Evolutionary conservation across 2,329 filamentous ascomycete species (phyloP).

Genomic region (Arthrobotrys entomopaga): DNA sequence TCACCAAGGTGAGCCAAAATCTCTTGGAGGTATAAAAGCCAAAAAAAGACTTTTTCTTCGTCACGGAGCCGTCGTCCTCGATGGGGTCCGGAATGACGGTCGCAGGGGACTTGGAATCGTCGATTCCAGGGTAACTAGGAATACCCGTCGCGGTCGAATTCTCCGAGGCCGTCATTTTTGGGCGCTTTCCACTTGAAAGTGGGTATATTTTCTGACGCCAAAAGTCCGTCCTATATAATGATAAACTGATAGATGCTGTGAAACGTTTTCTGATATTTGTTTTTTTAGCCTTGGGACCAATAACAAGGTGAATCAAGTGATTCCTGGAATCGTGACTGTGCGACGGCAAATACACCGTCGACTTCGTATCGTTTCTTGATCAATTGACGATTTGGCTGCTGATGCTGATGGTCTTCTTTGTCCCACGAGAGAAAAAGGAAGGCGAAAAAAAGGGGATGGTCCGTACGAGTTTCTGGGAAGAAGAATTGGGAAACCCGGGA

Average conservation of each 20-base stretch:
- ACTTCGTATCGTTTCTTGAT: slow-evolving; percentile 6
- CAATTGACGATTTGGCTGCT: slow-evolving; percentile 4
- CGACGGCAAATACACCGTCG: slow-evolving; percentile 19
- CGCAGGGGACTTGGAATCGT: slow-evolving; percentile 26
- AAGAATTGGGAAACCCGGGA: slow-evolving; percentile 16
- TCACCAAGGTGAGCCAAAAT: slow-evolving; percentile 83
- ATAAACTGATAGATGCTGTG: slow-evolving; percentile 5
- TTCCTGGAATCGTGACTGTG: slow-evolving; percentile 42
- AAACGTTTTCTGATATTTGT: slow-evolving; percentile 42
- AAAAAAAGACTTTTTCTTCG: slow-evolving; percentile 61
- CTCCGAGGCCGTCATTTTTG: slow-evolving; percentile 5
- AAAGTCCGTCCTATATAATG: neutral
- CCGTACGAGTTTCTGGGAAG: neutral
- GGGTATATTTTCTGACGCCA: neutral
- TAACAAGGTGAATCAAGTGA: slow-evolving; percentile 56
- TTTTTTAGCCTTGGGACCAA: slow-evolving; percentile 56
- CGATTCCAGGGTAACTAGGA: neutral
- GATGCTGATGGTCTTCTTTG: neutral
- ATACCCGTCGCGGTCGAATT: slow-evolving; percentile 8
- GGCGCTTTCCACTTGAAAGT: neutral
- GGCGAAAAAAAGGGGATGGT: slow-evolving; percentile 4
- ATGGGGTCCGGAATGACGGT: slow-evolving; percentile 9
- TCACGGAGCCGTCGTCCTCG: slow-evolving; percentile 44
- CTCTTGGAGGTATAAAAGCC: slow-evolving; percentile 83
- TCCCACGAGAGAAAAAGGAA: slow-evolving; percentile 7